These are phyloP conservation scores for Fraxinus dipetala DNA, from an alignment of 305 asterid genomes.

Conservation along the genomic window DNA sequence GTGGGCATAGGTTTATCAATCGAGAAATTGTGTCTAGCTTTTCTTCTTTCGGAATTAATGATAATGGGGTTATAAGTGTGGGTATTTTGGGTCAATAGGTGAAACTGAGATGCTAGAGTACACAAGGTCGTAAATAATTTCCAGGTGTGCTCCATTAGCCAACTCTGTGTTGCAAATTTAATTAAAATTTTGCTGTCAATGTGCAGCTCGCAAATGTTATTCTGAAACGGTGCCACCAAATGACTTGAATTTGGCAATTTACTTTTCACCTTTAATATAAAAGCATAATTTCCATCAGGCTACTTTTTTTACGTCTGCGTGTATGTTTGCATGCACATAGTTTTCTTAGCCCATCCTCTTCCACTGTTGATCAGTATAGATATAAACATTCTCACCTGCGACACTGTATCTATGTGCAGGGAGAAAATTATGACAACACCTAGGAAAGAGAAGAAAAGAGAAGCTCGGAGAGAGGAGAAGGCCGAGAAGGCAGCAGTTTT, in stretches of 20 bases:
- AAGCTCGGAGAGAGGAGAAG: conserved; percentile 84
- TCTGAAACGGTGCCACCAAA: background rate
- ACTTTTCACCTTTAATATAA: background rate
- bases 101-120: background rate
- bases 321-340: background rate
- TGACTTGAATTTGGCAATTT: background rate
- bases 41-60: background rate
- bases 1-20: background rate
- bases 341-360: background rate
- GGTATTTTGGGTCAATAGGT: background rate
- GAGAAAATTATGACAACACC: conserved; percentile 85
- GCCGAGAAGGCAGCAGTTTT: conserved; percentile 82
- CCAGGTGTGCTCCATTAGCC: background rate
- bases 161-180: background rate
- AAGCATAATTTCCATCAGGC: background rate
- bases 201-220: background rate
- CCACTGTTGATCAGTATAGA: background rate
- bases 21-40: background rate
- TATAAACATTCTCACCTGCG: background rate
- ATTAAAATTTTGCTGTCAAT: background rate
- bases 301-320: background rate
- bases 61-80: background rate
- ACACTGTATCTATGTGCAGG: conserved; percentile 36
- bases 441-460: conserved; percentile 70
- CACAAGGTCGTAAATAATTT: background rate